Base-by-base conservation (phyloP, 2,329 filamentous ascomycete species). In the Xylaria arbuscula region DNA sequence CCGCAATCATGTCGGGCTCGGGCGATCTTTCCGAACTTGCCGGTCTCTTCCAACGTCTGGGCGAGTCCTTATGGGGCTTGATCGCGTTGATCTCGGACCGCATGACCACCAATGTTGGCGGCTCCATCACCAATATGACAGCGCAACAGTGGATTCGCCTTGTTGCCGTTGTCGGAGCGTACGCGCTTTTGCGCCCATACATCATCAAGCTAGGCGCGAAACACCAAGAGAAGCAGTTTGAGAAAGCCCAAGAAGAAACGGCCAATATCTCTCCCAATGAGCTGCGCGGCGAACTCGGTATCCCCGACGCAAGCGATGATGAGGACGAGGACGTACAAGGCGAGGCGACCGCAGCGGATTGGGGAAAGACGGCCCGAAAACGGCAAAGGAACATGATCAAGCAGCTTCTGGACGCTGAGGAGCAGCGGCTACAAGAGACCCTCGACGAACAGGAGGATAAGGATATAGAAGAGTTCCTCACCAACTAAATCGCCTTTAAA, bases 111-210 rank as follows among this genome's bases (percentile, higher is more conserved):
- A 90, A 90, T 76, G 62, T 89, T 19, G 75, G 79, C 62, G 75
- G 80, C 38, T 82, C 84, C 28, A 83, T 90, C 71, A 79, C 80
- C 70, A 81, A 80, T 69, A 85, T 90, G 83, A 82, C 83, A 1
- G 75, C 78, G 11, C 80, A 88, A 72, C 81, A 85, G 50, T 89
- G 86, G 83, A 85, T 96, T 74, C 91, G 93, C 56, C 85, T 96
- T 66, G 80, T 93, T 72, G 85, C 89, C 72, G 87, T 93, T 69
- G 87, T 93, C 22, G 88, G 93, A 75, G 90, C 88, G 64, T 97
- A 95, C 82, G 77, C 90, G 71, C 86, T 96, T 61, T 75, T 93
- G 28, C 89, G 93, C 0, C 92, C 92, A 0, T 93, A 93, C 78
- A 79, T 94, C 60, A 85, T 94, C 75, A 91, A 90, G 76, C 80